Base-by-base conservation (phyloP, 768 basidiomycete genomes). In the Asterophora lycoperdoides region DNA sequence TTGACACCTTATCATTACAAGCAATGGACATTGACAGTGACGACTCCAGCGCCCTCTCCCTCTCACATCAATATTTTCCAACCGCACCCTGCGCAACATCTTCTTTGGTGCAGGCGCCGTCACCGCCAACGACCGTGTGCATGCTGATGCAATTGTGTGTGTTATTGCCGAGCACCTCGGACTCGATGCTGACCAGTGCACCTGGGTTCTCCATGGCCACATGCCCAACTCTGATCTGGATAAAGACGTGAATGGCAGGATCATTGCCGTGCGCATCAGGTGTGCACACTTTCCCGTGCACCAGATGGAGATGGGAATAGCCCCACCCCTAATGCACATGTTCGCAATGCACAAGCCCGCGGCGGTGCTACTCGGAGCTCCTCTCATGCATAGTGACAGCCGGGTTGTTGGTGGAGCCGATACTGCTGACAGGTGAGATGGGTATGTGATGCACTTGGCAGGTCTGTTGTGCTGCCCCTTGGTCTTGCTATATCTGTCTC, bases 391-490 rank as follows among this genome's bases (percentile, higher is more conserved):
- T 98, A 32, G 81, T 82, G 2, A 83, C 81, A 15, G 80, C 86
- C 0, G 73, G 93, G 39, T 74, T 83, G 0, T 71, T 86, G 39
- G 68, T 68, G 11, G 96, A 99, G 61, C 93, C 96, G 4, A 73
- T 94, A 4, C 77, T 99, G 7, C 77, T 99, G 19, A 93, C 93
- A 0, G 96, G 96, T 39, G 96, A 99, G 71, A 99, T 96, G 2
- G 96, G 96, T n/a, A 99, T 96, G 80, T 99, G 13, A 89, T 92
- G 2, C 83, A 96, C 59, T 75, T 98, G 26, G 86, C 96, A 8
- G 76, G 83, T 2, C 66, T 89, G n/a, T 76, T 96, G 23, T 77
- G 76, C 6, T 79, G 81, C 8, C 82, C 84, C 0, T 77, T 99
- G 29, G 78, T 92, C 46, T 91, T 93, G 0, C 77, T 99, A 49